Percentiles rank a stretch among this genome's conserved stretches.
These are phyloP conservation scores for Amphichorda felina DNA, from an alignment of 2,329 filamentous ascomycete species.

Conservation along the genomic window DNA sequence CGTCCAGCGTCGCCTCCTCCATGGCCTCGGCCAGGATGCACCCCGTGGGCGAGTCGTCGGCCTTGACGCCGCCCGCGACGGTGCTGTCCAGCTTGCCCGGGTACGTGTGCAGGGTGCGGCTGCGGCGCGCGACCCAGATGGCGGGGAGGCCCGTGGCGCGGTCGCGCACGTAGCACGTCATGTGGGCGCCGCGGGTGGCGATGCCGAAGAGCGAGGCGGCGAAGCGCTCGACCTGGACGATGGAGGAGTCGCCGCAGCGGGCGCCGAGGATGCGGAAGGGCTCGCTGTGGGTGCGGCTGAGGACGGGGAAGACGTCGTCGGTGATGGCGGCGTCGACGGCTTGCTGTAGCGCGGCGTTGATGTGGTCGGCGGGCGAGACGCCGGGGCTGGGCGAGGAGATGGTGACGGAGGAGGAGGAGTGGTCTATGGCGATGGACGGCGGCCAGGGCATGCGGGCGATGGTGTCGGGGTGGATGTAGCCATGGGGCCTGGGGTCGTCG, in stretches of 20 bases:
- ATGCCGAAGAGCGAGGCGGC: slow-evolving; percentile 55
- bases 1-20: slow-evolving; percentile 50
- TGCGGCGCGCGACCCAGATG: slow-evolving; percentile 63
- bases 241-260: slow-evolving; percentile 5
- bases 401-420: slow-evolving; percentile 17
- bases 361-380: slow-evolving; percentile 8
- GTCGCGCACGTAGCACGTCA: slow-evolving; percentile 45
- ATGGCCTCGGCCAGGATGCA: slow-evolving; percentile 59
- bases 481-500: slow-evolving; percentile 30
- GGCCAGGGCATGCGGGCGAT: slow-evolving; percentile 36
- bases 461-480: slow-evolving; percentile 33
- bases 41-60: slow-evolving; percentile 51
- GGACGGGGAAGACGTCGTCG: slow-evolving; percentile 21
- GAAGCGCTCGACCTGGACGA: slow-evolving; percentile 44
- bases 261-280: slow-evolving; percentile 27
- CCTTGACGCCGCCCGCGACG: slow-evolving; percentile 65
- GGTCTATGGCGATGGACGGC: slow-evolving; percentile 20
- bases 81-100: slow-evolving; percentile 68
- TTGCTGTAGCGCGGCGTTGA: slow-evolving; percentile 25
- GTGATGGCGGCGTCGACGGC: slow-evolving; percentile 25
- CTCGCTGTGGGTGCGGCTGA: slow-evolving; percentile 28
- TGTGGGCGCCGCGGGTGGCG: slow-evolving; percentile 51
- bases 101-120: slow-evolving; percentile 58
- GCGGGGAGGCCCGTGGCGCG: slow-evolving; percentile 18
- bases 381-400: slow-evolving; percentile 13